Percentiles rank a stretch among this genome's conserved stretches.
Conservation (phyloP, 2,329 filamentous ascomycete species). For the Exophiala bonariae region DNA sequence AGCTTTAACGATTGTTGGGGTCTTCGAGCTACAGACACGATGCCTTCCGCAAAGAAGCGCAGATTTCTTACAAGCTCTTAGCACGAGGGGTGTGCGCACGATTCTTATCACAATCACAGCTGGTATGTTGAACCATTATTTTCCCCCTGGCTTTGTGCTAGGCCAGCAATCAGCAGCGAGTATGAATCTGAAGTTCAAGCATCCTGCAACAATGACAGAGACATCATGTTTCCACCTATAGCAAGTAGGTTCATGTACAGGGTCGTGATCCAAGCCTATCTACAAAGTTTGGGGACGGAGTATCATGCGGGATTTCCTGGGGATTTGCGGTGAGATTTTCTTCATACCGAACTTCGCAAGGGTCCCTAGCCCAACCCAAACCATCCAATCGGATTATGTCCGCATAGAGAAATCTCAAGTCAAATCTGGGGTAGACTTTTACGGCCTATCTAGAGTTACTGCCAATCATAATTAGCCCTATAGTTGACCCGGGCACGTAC, state of each 20-base stretch:
- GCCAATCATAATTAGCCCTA: constrained; percentile 2
- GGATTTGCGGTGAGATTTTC: not conserved
- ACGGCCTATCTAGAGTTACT: not conserved
- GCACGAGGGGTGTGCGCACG: not conserved
- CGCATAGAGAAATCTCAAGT: too few species aligned
- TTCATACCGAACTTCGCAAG: not conserved
- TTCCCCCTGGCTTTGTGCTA: not conserved
- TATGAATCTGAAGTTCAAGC: not conserved
- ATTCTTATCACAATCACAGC: not conserved
- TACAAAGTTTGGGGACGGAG: not conserved
- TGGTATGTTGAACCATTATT: not conserved
- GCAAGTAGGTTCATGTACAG: not conserved
- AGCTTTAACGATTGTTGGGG: not conserved
- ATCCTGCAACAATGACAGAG: not conserved
- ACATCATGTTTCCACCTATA: not conserved
- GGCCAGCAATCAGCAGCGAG: not conserved
- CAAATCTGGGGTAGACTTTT: too few species aligned
- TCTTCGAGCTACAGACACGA: not conserved
- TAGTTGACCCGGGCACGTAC: not conserved
- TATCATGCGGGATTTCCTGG: not conserved
- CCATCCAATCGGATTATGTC: too few species aligned
- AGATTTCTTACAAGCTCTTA: not conserved
- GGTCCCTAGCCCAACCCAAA: too few species aligned
- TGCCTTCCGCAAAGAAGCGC: too few species aligned
- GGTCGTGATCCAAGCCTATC: not conserved